phyloP scores from a whole-genome alignment of 2,329 filamentous ascomycete genomes.

The Aspergillus tubingensis region DNA sequence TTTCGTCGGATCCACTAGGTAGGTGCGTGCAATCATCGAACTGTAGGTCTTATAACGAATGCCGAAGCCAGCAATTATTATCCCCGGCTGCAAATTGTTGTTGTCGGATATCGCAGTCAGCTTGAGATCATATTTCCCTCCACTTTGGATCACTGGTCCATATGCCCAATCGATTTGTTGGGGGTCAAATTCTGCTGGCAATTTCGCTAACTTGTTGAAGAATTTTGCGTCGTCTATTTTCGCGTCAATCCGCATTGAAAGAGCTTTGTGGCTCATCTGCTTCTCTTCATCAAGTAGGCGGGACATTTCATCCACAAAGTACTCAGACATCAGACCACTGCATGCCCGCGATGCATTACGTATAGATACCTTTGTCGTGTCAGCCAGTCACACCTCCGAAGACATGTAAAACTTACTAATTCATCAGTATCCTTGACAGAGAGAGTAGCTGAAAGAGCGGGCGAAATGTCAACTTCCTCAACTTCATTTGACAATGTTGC shows the following conservation, averaged over 20 bases:
- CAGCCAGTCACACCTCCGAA: constrained; percentile 14
- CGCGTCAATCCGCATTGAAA: constrained; percentile 83
- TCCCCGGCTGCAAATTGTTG: constrained; percentile 82
- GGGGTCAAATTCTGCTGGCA: constrained; percentile 83
- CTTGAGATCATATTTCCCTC: constrained; percentile 90
- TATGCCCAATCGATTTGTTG: constrained; percentile 92
- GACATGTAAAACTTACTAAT: constrained; percentile 57
- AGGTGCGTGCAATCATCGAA: constrained; percentile 88
- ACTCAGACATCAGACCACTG: constrained; percentile 90
- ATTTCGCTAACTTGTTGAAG: constrained; percentile 79
- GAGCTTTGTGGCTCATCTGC: constrained; percentile 85
- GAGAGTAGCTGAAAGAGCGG: constrained; percentile 82
- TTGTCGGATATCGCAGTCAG: constrained; percentile 77
- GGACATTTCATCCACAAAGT: constrained; percentile 98
- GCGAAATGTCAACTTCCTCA: constrained; percentile 83
- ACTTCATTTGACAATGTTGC: constrained; percentile 77
- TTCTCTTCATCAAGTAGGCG: constrained; percentile 93
- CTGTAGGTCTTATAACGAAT: constrained; percentile 95
- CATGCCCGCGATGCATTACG: constrained; percentile 92
- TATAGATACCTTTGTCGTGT: constrained; percentile 68
- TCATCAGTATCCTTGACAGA: constrained; percentile 95
- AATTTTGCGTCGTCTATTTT: constrained; percentile 95
- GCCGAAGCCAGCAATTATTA: constrained; percentile 90
- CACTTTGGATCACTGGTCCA: constrained; percentile 88
- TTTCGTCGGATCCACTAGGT: constrained; percentile 95